Base-by-base conservation (phyloP, 495 filamentous ascomycete genomes). In the Hypoxylon fragiforme region DNA sequence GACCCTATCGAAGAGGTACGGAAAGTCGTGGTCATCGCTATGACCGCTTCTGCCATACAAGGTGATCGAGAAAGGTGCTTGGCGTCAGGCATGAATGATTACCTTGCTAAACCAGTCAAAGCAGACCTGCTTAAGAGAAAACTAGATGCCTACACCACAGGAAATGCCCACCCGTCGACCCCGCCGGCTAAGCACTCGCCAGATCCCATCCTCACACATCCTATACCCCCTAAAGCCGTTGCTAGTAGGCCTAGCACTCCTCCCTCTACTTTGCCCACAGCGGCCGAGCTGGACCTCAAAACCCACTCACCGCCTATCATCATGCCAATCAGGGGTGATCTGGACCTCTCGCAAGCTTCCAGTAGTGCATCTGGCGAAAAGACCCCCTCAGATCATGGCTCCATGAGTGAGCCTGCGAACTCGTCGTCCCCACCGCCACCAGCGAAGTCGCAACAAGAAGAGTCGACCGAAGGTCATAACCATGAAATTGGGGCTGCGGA, bases 1-100 rank as follows among this genome's bases (percentile, higher is more conserved):
- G 89, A 95, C 69, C 69, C 80, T 0, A 83, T 90, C 38, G 83
- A 87, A 1, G 77, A 78, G 3, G 89, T 96, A 2, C 80, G 87
- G 34, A 81, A 86, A 35, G 81, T 91, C 0, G 76, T 96, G 8
- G 85, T 96, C 44, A 94, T 96, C 51, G 91, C 91, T 30, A 95
- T 96, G 91, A 96, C 91, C 2, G 91, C 91, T 2, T 87, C 83
- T 43, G 91, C 91, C 12, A 96, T 96, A 57, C 87, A 90, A 65
- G 91, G 91, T 30, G 91, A 96, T 58, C 79, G 90, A 20, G 91
- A 96, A 69, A 95, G 92, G 68, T 96, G 91, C 60, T 75, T 96
- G 12, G 89, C 90, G 19, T 88, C 90, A 0, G 91, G 91, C 20
- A 96, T 96, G 91, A 95, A 95, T 71, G 90, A 96, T 56, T 96